Conservation (phyloP, 495 filamentous ascomycete genomes). For the Aspergillus affinis region DNA sequence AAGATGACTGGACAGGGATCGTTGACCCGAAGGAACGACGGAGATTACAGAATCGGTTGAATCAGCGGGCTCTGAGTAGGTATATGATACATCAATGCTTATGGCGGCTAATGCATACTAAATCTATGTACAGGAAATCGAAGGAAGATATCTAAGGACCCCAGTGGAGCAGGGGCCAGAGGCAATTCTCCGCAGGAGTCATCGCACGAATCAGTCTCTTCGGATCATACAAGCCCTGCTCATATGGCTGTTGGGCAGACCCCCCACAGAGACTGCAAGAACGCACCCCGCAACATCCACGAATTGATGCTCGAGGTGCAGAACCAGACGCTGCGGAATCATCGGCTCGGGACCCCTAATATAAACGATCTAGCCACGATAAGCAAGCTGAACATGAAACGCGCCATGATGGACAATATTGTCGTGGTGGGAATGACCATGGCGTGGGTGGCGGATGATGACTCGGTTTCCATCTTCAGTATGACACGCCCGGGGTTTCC, state of each 20-base stretch:
- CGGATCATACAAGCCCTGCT: too few species aligned
- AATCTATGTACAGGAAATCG: too few species aligned
- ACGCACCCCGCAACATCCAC: too few species aligned
- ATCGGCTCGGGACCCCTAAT: neutral
- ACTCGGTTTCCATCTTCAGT: neutral
- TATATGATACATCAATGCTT: too few species aligned
- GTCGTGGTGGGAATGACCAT: neutral
- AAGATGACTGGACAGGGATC: conserved; percentile 10
- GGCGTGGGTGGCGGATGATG: neutral
- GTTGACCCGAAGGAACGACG: neutral
- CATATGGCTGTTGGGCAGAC: too few species aligned
- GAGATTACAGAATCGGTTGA: neutral
- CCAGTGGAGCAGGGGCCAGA: too few species aligned
- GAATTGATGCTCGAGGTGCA: neutral
- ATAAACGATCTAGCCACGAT: neutral
- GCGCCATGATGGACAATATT: neutral
- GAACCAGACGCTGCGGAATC: neutral
- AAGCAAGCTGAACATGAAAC: neutral
- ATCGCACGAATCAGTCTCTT: too few species aligned
- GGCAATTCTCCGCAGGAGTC: too few species aligned
- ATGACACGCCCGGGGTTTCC: neutral
- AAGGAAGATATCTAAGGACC: too few species aligned
- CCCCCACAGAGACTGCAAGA: too few species aligned
- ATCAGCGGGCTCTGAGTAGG: neutral
- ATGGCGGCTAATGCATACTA: too few species aligned